Percentiles rank a stretch among this genome's conserved stretches.
These are phyloP conservation scores for Tetradesmus lagerheimii DNA, from an alignment of 139 green algal genomes.

Conservation along the genomic window DNA sequence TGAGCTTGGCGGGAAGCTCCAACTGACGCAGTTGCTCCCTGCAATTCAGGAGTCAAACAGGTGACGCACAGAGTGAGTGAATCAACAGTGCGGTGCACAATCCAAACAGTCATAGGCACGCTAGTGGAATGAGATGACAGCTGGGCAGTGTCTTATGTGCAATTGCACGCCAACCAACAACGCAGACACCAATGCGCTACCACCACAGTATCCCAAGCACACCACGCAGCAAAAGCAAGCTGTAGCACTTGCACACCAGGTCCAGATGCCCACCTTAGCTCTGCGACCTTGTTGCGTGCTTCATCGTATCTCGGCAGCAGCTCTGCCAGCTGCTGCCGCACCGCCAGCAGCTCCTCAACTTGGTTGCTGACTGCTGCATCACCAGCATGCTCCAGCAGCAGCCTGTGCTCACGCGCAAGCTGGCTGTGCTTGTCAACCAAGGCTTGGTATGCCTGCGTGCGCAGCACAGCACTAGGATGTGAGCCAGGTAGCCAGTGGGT, in stretches of 20 bases:
- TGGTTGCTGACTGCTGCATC: slow-evolving; percentile 48
- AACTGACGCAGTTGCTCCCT: slow-evolving; percentile 56
- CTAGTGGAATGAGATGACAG: too few relatives aligned
- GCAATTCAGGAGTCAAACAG: background rate
- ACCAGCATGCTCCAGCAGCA: slow-evolving; percentile 61
- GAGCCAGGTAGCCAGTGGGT: too few relatives aligned
- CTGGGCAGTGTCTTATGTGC: too few relatives aligned
- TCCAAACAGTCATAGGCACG: too few relatives aligned
- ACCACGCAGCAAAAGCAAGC: too few relatives aligned
- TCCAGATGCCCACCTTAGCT: slow-evolving; percentile 23
- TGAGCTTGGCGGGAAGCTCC: slow-evolving; percentile 36
- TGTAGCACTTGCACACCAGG: too few relatives aligned
- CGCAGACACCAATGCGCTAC: too few relatives aligned
- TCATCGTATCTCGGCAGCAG: slow-evolving; percentile 30
- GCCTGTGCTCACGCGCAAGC: slow-evolving; percentile 38
- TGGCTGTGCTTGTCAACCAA: slow-evolving; percentile 65
- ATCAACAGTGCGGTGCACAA: too few relatives aligned
- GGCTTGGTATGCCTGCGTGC: slow-evolving; percentile 58
- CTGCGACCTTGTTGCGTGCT: slow-evolving; percentile 25
- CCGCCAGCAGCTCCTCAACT: slow-evolving; percentile 60
- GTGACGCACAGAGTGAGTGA: too few relatives aligned
- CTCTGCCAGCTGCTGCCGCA: slow-evolving; percentile 57
- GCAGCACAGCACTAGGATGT: background rate
- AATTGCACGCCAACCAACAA: too few relatives aligned
- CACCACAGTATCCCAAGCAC: too few relatives aligned